A percentile compares a stretch with the other conserved stretches of the same genome.
These are phyloP conservation scores for Saturnispora saitoi DNA, from an alignment of 805 yeast genomes.

Conservation along the genomic window DNA sequence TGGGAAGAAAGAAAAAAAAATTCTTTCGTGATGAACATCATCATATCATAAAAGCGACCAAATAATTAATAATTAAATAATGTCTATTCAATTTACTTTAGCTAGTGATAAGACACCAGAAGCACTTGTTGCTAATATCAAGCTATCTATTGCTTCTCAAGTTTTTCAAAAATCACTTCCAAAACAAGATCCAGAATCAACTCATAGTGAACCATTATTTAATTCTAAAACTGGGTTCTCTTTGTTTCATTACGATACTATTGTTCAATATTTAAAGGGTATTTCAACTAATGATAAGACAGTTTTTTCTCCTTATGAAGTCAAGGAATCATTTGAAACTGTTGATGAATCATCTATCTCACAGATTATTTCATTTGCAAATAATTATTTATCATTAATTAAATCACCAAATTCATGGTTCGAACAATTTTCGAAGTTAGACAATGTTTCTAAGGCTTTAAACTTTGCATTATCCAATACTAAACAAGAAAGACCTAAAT, in stretches of 20 bases:
- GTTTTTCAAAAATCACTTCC: slow-evolving; percentile 8
- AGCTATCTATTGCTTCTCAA: slow-evolving; percentile 28
- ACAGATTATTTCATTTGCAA: slow-evolving; percentile 51
- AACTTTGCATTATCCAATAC: slow-evolving; percentile 39
- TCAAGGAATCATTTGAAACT: slow-evolving; percentile 31
- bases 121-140: slow-evolving; percentile 34
- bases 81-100: slow-evolving; percentile 20
- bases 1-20: neutral
- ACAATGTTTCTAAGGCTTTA: slow-evolving; percentile 38
- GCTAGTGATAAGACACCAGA: slow-evolving; percentile 10
- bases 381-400: slow-evolving; percentile 38
- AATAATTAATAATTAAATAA: neutral
- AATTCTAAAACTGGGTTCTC: slow-evolving; percentile 36
- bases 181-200: neutral
- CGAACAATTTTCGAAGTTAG: slow-evolving; percentile 30
- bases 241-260: slow-evolving; percentile 59
- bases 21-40: neutral
- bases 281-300: slow-evolving; percentile 22
- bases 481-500: slow-evolving; percentile 32
- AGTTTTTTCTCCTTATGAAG: slow-evolving; percentile 44
- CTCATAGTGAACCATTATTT: slow-evolving; percentile 1
- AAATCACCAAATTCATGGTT: slow-evolving; percentile 31
- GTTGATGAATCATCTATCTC: slow-evolving; percentile 34
- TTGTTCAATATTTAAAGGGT: slow-evolving; percentile 52
- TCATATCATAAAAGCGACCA: neutral